These are phyloP conservation scores for Kitagawia praeruptora DNA, from an alignment of 129 eudicot species.

Conservation along the genomic window DNA sequence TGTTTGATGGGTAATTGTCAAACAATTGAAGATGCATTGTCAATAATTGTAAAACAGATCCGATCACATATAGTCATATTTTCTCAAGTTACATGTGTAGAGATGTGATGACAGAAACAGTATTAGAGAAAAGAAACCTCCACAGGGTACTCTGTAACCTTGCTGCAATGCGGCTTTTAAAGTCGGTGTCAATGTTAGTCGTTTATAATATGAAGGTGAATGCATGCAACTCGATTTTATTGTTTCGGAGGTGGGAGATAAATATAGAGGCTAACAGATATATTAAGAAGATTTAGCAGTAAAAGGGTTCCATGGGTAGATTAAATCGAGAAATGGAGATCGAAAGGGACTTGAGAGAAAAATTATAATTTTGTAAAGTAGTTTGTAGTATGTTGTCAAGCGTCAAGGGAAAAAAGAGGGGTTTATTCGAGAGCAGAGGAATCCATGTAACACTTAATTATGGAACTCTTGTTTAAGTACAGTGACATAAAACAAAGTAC, in stretches of 20 bases:
- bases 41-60: not conserved
- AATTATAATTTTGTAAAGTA: not conserved
- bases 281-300: not conserved
- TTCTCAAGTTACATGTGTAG: not conserved
- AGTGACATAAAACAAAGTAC: not conserved
- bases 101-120: not conserved
- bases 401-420: not conserved
- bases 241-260: not conserved
- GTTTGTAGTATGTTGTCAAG: not conserved
- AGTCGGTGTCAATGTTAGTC: not conserved
- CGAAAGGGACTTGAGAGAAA: not conserved
- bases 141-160: not conserved
- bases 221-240: not conserved
- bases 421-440: not conserved
- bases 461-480: not conserved
- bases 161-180: not conserved
- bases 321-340: not conserved
- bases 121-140: not conserved
- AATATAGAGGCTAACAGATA: not conserved
- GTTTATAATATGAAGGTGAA: not conserved
- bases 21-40: not conserved
- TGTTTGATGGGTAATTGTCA: not conserved
- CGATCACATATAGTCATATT: not conserved
- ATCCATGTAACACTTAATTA: not conserved
- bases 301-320: not conserved